phyloP scores from a whole-genome alignment of 768 basidiomycete species.

The Boletus fagicola region DNA sequence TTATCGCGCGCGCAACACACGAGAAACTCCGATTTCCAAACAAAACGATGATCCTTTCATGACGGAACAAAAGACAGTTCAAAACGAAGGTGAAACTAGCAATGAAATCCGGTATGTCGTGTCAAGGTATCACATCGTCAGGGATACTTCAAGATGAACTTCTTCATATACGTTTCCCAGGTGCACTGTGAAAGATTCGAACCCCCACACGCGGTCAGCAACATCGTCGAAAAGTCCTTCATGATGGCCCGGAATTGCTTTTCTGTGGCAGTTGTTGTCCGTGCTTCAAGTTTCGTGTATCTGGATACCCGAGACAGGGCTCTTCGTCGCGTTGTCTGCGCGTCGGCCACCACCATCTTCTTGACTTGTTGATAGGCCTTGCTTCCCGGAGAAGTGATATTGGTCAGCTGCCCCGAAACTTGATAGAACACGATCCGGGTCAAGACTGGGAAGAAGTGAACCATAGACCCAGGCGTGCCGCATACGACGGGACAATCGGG shows the following conservation, averaged over 20 bases:
- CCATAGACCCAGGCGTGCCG: slow-evolving; percentile 78
- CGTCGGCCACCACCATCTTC: slow-evolving; percentile 40
- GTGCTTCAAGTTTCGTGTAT: slow-evolving; percentile 18
- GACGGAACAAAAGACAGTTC: slow-evolving; percentile 5
- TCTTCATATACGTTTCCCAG: slow-evolving; percentile 62
- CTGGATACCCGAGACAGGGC: slow-evolving; percentile 7
- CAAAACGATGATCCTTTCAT: slow-evolving; percentile 19
- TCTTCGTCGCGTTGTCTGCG: slow-evolving; percentile 15
- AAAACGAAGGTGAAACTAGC: slow-evolving; percentile 3
- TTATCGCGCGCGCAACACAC: not conserved
- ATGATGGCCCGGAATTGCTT: slow-evolving; percentile 36
- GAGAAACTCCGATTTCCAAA: slow-evolving; percentile 8
- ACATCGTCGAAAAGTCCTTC: slow-evolving; percentile 24
- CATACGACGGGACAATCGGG: slow-evolving; percentile 77
- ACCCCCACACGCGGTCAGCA: slow-evolving; percentile 48
- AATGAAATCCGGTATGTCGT: not conserved
- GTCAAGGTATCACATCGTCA: slow-evolving; percentile 31
- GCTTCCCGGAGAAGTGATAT: slow-evolving; percentile 38
- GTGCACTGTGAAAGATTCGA: slow-evolving; percentile 47
- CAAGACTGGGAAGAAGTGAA: slow-evolving; percentile 61
- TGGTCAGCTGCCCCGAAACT: slow-evolving; percentile 36
- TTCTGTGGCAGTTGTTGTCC: slow-evolving; percentile 17
- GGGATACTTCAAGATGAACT: slow-evolving; percentile 62
- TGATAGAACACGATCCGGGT: slow-evolving; percentile 48
- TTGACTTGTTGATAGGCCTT: slow-evolving; percentile 44